Evolutionary conservation across 495 filamentous ascomycete genomes (phyloP).

Genomic region (Parathielavia hyrcaniae): DNA sequence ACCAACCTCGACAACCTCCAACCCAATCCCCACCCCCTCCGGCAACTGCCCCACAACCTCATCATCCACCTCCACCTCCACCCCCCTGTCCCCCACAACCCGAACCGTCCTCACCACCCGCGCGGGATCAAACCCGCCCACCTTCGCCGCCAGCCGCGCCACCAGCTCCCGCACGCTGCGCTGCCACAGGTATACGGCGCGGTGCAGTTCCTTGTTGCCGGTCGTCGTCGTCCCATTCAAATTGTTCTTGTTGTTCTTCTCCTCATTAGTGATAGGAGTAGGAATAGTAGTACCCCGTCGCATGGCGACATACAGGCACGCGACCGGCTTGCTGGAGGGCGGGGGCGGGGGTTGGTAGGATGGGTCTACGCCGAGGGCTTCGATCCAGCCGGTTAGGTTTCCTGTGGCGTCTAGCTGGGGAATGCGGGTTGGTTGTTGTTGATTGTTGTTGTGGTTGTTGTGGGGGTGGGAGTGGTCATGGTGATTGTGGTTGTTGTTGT

Average conservation of each 20-base stretch:
- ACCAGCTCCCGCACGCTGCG: conserved; percentile 68
- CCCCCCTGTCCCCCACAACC: conserved; percentile 56
- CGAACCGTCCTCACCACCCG: conserved; percentile 64
- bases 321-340: conserved; percentile 55
- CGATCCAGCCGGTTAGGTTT: conserved; percentile 71
- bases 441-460: neutral
- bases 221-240: too few relatives aligned
- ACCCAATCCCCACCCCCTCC: conserved; percentile 84
- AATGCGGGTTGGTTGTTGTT: conserved; percentile 48
- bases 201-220: conserved; percentile 63
- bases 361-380: conserved; percentile 82
- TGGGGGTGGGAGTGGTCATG: too few relatives aligned
- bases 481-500: too few relatives aligned
- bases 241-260: conserved; percentile 45
- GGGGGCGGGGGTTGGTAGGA: conserved; percentile 68
- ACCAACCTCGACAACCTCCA: conserved; percentile 43
- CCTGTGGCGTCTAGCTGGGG: conserved; percentile 46
- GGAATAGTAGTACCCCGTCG: too few relatives aligned
- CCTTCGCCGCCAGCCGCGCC: conserved; percentile 65
- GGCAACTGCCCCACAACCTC: conserved; percentile 79
- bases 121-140: conserved; percentile 59
- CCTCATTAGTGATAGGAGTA: conserved; percentile 42
- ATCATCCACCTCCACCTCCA: conserved; percentile 84
- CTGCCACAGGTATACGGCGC: conserved; percentile 78
- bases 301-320: conserved; percentile 83